These are phyloP conservation scores for Talaromyces sp. DNA, from an alignment of 2,329 filamentous ascomycete genomes.

Conservation along the genomic window DNA sequence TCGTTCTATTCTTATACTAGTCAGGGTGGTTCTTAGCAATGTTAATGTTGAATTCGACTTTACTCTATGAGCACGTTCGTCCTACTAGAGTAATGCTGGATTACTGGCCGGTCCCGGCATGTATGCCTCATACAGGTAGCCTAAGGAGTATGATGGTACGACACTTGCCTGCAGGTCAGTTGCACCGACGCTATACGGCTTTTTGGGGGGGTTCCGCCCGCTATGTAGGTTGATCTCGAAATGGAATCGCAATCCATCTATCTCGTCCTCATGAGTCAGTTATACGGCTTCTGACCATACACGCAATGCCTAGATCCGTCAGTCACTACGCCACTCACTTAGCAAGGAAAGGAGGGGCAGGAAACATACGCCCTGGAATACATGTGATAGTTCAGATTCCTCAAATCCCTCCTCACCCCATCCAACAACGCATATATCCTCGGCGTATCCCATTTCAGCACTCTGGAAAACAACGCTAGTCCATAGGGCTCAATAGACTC, in stretches of 20 bases:
- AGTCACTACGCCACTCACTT: background rate
- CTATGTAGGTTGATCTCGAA: background rate
- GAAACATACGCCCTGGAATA: conserved; percentile 16
- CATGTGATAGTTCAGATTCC: conserved; percentile 20
- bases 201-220: background rate
- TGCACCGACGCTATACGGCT: background rate
- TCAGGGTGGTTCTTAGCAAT: background rate
- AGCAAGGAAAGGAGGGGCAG: background rate
- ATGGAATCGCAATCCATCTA: background rate
- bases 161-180: background rate
- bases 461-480: conserved; percentile 25
- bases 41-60: background rate
- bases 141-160: background rate
- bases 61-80: background rate
- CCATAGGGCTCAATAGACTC: conserved; percentile 26
- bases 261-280: conserved; percentile 27
- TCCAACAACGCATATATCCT: conserved; percentile 13
- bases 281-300: conserved; percentile 17
- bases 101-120: background rate
- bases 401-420: conserved; percentile 12
- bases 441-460: conserved; percentile 26
- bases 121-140: background rate
- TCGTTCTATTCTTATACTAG: background rate
- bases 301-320: conserved; percentile 15
- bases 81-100: background rate